Evolutionary conservation across 441 rosid genomes (phyloP), one percentile per base, ranked within the genome.

Genomic region (Jatropha podagrica): DNA sequence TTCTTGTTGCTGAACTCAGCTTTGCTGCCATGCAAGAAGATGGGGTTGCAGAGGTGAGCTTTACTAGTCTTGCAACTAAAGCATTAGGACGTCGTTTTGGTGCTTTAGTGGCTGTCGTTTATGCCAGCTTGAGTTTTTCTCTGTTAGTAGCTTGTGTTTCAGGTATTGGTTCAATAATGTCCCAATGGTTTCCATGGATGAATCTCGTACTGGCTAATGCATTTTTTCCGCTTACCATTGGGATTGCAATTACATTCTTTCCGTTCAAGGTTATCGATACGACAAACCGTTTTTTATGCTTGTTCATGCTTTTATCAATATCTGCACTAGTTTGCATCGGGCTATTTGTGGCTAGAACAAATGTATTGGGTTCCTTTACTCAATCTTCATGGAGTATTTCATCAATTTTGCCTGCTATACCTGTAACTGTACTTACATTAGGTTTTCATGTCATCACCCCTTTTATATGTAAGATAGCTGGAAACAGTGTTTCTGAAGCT

Each of bases 401-500:
- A 4, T 70, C 87, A 8, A 85, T 89, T 82, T 88, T 91, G 85
- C 97, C 95, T 17, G 93, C 95, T n/a, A 88, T 92, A 71, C 97
- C 97, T 74, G 95, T 92, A 23, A 88, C 89, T 70, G 97, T 94
- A 38, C 89, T 94, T 74, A 91, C 97, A 23, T 83, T 94, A 65
- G 98, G 97, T 60, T 94, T 92, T 83, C 97, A 94, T 84, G 97
- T 94, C 49, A 89, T 94, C 67, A 94, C 97, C 76, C 97, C 97
- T 77, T 94, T 92, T 78, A 87, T 91, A 80, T 92, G 97, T 73
- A 92, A 89, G 75, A 79, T 94, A 37, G 95, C 94, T 3, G 97
- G 97, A 58, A 85, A 89, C 66, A 74, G 88, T 13, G 87, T 86
- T 44, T 74, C 83, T 0, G 93, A 90, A 61, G 92, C 98, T 56